These are phyloP conservation scores for Leucocoprinus birnbaumii DNA, from an alignment of 768 basidiomycete genomes.

Conservation along the genomic window DNA sequence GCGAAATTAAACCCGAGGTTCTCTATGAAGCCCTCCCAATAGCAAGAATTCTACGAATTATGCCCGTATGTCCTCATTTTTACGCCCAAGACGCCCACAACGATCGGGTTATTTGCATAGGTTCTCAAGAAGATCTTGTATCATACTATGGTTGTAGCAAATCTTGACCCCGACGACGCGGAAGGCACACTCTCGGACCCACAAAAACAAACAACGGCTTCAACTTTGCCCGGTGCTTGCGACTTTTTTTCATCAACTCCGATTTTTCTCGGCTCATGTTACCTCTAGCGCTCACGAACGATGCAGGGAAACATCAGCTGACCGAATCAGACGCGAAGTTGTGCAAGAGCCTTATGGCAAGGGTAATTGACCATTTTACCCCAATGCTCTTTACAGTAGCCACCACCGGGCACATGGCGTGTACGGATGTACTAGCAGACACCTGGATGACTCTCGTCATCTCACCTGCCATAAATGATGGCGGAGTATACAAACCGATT, in stretches of 20 bases:
- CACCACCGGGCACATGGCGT: slow-evolving; percentile 68
- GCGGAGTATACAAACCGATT: slow-evolving; percentile 67
- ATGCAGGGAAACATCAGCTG: slow-evolving; percentile 19
- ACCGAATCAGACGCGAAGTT: slow-evolving; percentile 26
- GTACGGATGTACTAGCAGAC: slow-evolving; percentile 71
- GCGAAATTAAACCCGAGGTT: slow-evolving; percentile 28
- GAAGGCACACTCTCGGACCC: slow-evolving; percentile 9
- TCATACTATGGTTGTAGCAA: slow-evolving; percentile 53
- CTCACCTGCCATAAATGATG: slow-evolving; percentile 55
- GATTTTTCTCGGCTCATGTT: not conserved
- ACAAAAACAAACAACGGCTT: not conserved
- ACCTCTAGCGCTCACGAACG: not conserved
- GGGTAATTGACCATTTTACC: slow-evolving; percentile 64
- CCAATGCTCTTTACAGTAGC: slow-evolving; percentile 72
- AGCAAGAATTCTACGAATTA: slow-evolving; percentile 43
- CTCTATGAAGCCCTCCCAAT: slow-evolving; percentile 51
- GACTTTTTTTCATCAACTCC: not conserved
- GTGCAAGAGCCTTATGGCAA: slow-evolving; percentile 48
- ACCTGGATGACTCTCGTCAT: slow-evolving; percentile 73
- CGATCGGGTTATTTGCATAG: slow-evolving; percentile 28
- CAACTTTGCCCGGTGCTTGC: not conserved
- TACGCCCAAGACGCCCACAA: not conserved
- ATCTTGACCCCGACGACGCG: slow-evolving; percentile 45
- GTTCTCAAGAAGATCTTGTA: slow-evolving; percentile 65
- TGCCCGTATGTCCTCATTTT: slow-evolving; percentile 39